Base-by-base conservation (phyloP, 1,284 basidiomycete genomes). In the Ganoderma lucidum region DNA sequence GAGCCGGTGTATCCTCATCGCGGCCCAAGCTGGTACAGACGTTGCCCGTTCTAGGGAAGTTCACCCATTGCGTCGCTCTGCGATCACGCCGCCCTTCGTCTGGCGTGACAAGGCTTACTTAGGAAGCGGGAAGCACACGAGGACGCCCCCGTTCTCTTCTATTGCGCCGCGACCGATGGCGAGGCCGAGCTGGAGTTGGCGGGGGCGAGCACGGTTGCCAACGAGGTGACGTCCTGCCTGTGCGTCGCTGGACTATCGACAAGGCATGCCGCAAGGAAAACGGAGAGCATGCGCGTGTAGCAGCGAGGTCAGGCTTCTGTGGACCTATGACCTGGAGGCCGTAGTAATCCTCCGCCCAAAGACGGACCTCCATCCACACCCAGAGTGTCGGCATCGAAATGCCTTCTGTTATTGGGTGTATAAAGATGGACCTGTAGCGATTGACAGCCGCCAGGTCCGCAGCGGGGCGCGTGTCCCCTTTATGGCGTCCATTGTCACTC, bases 71-170 rank as follows among this genome's bases (percentile, higher is more conserved):
- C 5, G 66, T 51, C 32, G 62, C 17, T 48, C 23, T 59, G 56
- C 66, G 66, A 67, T 63, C 66, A 67, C 35, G 44, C 56, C 62
- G 66, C 62, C 44, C 42, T 39, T 55, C 39, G 9, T 10, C 28
- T 12, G 23, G 48, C 45, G 44, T 63, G 41, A 37, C 66, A 59
- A 23, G 30, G 23, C 23, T 23, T 23, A 23, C 23, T 23, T 23
- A 23, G 23, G 28, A 32, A 35, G 23, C 48, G 45, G 23, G 64
- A 65, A 53, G 37, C 28, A 23, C 28, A 41, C 15, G 39, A 2
- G 53, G 35, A 37, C 48, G n/a, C 35, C n/a, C 6, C 12, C n/a
- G 56, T 59, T 37, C 56, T 35, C 56, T 37, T 17, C 32, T 32
- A 59, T n/a, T 37, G 32, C 35, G 35, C 12, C 56, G 37, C n/a